Percentiles rank a stretch among this genome's conserved stretches.
phyloP scores from a whole-genome alignment of 305 asterid species.

The Solanum hybrid region DNA sequence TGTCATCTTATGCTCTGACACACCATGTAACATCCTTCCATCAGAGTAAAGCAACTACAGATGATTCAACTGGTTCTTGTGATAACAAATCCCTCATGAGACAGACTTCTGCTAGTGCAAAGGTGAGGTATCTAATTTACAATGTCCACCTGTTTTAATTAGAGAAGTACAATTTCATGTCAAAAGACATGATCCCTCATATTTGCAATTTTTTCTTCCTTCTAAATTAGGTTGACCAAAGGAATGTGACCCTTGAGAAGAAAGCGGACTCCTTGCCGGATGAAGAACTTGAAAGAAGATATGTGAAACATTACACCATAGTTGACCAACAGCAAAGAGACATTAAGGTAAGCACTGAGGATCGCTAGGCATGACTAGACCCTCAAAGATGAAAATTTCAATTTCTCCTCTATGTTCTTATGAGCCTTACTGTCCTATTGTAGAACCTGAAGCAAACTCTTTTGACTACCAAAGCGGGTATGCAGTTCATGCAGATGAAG shows the following conservation, averaged over 20 bases:
- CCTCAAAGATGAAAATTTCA: background rate
- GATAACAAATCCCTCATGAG: conserved; percentile 30
- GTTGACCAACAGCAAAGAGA: conserved; percentile 68
- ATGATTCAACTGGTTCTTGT: conserved; percentile 27
- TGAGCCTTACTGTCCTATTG: conserved; percentile 9
- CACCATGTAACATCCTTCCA: conserved; percentile 9
- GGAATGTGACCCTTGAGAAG: conserved; percentile 19
- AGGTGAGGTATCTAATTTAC: conserved; percentile 27
- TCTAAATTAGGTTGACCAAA: conserved; percentile 27
- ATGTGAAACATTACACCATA: conserved; percentile 42
- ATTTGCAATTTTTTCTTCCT: background rate
- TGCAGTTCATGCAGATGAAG: conserved; percentile 88
- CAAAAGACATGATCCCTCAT: background rate
- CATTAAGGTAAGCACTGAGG: conserved; percentile 41
- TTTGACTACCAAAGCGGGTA: conserved; percentile 69
- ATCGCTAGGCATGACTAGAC: background rate
- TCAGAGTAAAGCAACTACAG: conserved; percentile 45
- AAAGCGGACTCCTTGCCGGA: conserved; percentile 31
- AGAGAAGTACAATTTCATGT: background rate
- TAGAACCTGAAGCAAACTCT: conserved; percentile 75
- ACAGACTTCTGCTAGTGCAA: conserved; percentile 22
- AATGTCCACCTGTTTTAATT: background rate
- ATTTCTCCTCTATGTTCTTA: background rate
- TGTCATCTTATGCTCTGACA: background rate
- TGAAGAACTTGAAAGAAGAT: conserved; percentile 35